Evolutionary conservation across 1,139 yeast species (phyloP), one percentile per base, ranked within the genome.

Genomic region (Pichia sp.): DNA sequence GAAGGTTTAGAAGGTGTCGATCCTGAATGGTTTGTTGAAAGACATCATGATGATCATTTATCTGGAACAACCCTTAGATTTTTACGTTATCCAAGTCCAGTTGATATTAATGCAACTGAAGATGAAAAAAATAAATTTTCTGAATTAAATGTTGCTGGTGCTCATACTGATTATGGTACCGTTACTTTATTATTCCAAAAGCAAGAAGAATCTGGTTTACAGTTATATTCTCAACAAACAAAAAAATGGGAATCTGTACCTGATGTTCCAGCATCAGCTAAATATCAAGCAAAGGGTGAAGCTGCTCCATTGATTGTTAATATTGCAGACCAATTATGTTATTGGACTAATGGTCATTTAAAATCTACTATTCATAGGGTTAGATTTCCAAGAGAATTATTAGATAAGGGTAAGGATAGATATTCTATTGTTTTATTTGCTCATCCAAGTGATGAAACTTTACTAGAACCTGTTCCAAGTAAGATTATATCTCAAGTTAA

Each of bases 371-470:
- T 76, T 29, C 82, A 76, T 54, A 60, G 82, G 51, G 90, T 76
- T 51, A 76, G 71, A 59, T 84, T 75, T 64, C 87, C 83, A 3
- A 70, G 67, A 28, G 68, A 68, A 47, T 74, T 70, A 30, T 82
- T 73, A 59, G 76, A 65, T 52, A 65, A 69, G 9, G 84, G 82
- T 16, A 76, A 74, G 47, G 87, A 82, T 53, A 72, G 96, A 51
- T 85, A 85, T 62, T 81, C 92, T 0, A 82, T 85, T 54, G 95
- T 82, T 2, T 82, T 81, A 57, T 87, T 87, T 67, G 76, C 84
- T 48, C 95, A 87, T 57, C 95, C 95, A 2, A 80, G 80, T 50
- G 78, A 83, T 52, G 76, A 73, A 22, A 78, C 87, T 0, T 62
- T 73, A 43, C 66, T 87, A 48, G 78, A 70, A 46, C 92, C 94